Conservation (phyloP, 805 yeast genomes). For the Saturnispora kantuleensis region DNA sequence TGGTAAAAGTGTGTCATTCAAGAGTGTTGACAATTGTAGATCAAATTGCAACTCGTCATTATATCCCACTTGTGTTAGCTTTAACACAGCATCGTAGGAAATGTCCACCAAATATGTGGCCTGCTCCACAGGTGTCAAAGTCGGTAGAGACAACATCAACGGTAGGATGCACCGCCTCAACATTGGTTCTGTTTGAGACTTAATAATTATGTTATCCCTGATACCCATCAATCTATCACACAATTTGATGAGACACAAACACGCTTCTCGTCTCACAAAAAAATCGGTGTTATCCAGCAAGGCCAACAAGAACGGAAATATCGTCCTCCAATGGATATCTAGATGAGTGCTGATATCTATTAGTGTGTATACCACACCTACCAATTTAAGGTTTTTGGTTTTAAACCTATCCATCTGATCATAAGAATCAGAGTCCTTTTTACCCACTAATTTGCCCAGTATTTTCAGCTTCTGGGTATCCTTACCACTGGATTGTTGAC, state of each 20-base stretch:
- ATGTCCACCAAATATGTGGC: constrained; percentile 15
- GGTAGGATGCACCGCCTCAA: constrained; percentile 21
- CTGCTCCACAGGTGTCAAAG: constrained; percentile 20
- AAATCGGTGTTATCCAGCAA: constrained; percentile 24
- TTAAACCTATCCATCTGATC: constrained; percentile 17
- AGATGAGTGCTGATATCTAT: constrained; percentile 5
- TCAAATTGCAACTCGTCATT: constrained; percentile 8
- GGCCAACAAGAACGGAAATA: constrained; percentile 20
- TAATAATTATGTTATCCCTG: constrained; percentile 15
- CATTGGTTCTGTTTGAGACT: constrained; percentile 18
- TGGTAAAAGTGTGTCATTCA: constrained; percentile 22
- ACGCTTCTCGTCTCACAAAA: constrained; percentile 19
- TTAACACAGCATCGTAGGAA: constrained; percentile 18
- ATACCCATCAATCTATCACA: constrained; percentile 7
- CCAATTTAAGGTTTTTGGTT: constrained; percentile 6
- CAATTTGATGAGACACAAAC: constrained; percentile 6
- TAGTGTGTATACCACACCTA: constrained; percentile 7
- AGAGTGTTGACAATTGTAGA: constrained; percentile 14
- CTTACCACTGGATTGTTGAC: not conserved
- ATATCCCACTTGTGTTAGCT: constrained; percentile 10
- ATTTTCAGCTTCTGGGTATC: constrained; percentile 4
- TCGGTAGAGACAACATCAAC: constrained; percentile 22
- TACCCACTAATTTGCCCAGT: constrained; percentile 11
- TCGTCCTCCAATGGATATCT: constrained; percentile 19
- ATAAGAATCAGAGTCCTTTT: constrained; percentile 9